A percentile compares a stretch with the other conserved stretches of the same genome.
These are phyloP conservation scores for Agroathelia rolfsii DNA, from an alignment of 1,284 basidiomycete species.

Conservation along the genomic window DNA sequence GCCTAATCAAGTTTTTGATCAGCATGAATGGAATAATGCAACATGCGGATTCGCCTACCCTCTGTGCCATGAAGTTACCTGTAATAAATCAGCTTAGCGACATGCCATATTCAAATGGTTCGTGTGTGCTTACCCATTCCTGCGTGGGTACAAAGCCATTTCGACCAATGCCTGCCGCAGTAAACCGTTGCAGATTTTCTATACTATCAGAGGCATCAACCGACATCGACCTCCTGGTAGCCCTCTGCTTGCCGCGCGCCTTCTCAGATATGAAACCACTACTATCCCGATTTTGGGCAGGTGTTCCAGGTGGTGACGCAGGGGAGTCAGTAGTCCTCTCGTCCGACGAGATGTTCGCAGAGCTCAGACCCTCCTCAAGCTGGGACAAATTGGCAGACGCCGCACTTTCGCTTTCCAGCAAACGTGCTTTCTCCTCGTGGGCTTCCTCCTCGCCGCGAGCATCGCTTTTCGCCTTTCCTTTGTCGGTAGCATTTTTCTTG, in stretches of 20 bases:
- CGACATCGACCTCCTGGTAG: conserved; percentile 51
- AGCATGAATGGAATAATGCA: conserved; percentile 8
- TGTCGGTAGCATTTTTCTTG: conserved; percentile 27
- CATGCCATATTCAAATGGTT: too few relatives aligned
- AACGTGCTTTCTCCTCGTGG: conserved; percentile 51
- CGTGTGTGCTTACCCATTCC: conserved; percentile 84
- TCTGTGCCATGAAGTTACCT: conserved; percentile 82
- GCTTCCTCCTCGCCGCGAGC: conserved; percentile 26
- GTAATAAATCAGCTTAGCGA: too few relatives aligned
- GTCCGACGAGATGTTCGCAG: too few relatives aligned
- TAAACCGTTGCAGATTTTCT: conserved; percentile 56
- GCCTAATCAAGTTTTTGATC: conserved; percentile 35
- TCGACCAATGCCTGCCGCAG: conserved; percentile 61
- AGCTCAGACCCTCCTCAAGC: too few relatives aligned
- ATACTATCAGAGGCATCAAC: conserved; percentile 45
- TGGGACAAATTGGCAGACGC: conserved; percentile 13
- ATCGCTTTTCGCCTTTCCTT: conserved; percentile 24
- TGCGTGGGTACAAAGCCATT: conserved; percentile 90
- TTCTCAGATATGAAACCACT: conserved; percentile 83
- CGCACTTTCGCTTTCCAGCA: conserved; percentile 37
- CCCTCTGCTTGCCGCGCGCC: conserved; percentile 80
- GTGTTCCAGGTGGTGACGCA: too few relatives aligned
- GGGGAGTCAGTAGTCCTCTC: too few relatives aligned
- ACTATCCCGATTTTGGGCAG: conserved; percentile 5
- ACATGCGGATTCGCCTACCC: conserved; percentile 38